These are phyloP conservation scores for Pichia rugopelliculosa DNA, from an alignment of 805 yeast species.

Conservation along the genomic window DNA sequence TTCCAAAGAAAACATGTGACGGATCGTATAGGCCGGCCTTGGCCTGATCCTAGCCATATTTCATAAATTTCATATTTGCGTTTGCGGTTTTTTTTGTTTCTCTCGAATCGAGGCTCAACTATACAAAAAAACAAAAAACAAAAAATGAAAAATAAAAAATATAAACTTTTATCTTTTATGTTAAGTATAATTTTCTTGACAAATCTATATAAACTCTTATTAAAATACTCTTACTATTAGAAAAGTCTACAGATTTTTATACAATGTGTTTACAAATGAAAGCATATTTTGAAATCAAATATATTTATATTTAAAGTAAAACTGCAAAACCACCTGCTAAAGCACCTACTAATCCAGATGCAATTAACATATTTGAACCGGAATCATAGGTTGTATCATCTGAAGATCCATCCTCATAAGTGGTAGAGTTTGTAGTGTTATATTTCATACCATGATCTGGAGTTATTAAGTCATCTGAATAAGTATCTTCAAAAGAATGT, in stretches of 20 bases:
- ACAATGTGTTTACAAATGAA: neutral
- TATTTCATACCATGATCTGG: conserved; percentile 7
- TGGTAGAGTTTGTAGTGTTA: conserved; percentile 2
- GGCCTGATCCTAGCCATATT: no score
- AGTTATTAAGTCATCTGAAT: neutral
- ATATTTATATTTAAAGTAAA: conserved; percentile 14
- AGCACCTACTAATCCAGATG: conserved; percentile 16
- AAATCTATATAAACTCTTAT: no score
- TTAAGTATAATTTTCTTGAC: no score
- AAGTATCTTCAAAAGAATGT: conserved; percentile 10
- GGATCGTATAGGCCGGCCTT: no score
- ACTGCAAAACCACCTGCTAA: conserved; percentile 20
- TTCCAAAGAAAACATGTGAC: neutral
- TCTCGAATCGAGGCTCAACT: no score
- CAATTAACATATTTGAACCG: conserved; percentile 5
- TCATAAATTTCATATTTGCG: no score
- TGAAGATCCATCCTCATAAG: neutral
- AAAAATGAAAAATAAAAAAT: no score
- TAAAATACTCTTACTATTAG: neutral
- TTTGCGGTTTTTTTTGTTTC: no score
- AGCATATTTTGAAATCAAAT: no score
- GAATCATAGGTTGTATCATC: conserved; percentile 7
- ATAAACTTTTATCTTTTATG: no score
- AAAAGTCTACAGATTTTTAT: neutral
- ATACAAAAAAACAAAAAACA: neutral